Conservation (phyloP, 1,139 yeast species). For the Yamadazyma buinensis region DNA sequence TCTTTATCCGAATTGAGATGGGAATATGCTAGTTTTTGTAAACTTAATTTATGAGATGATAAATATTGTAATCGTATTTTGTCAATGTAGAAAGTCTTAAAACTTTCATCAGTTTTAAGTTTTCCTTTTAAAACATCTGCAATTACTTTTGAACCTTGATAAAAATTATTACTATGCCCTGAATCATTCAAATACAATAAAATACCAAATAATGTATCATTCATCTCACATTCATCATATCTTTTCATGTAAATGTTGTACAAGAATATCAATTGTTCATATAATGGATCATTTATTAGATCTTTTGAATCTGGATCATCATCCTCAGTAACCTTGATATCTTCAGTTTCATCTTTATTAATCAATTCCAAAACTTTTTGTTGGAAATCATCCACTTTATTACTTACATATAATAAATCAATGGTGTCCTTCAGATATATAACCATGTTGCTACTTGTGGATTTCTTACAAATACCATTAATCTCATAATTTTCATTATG, state of each 20-base stretch:
- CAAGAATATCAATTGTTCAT: slow-evolving; percentile 10
- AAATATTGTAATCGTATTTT: slow-evolving; percentile 8
- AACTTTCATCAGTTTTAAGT: slow-evolving; percentile 7
- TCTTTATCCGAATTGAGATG: slow-evolving; percentile 7
- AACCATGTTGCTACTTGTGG: slow-evolving; percentile 5
- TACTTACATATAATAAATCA: slow-evolving; percentile 6
- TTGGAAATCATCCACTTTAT: slow-evolving; percentile 5
- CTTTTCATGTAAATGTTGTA: slow-evolving; percentile 9
- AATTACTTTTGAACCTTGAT: slow-evolving; percentile 6
- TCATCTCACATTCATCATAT: slow-evolving; percentile 3
- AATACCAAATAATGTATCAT: slow-evolving; percentile 8
- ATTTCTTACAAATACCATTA: slow-evolving; percentile 7
- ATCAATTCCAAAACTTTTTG: slow-evolving; percentile 2
- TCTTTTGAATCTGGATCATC: neutral
- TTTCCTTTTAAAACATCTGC: slow-evolving; percentile 6
- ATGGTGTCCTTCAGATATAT: slow-evolving; percentile 3
- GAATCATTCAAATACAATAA: slow-evolving; percentile 7
- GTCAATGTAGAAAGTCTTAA: slow-evolving; percentile 8
- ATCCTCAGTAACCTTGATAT: neutral
- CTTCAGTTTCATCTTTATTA: neutral
- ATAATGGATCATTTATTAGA: slow-evolving; percentile 8
- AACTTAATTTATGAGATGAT: slow-evolving; percentile 6
- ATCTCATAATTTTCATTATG: slow-evolving; percentile 10
- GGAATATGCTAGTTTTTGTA: slow-evolving; percentile 12
- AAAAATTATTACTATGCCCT: slow-evolving; percentile 2